Base-by-base conservation (phyloP, 2,329 filamentous ascomycete species). In the Cordyceps militaris region DNA sequence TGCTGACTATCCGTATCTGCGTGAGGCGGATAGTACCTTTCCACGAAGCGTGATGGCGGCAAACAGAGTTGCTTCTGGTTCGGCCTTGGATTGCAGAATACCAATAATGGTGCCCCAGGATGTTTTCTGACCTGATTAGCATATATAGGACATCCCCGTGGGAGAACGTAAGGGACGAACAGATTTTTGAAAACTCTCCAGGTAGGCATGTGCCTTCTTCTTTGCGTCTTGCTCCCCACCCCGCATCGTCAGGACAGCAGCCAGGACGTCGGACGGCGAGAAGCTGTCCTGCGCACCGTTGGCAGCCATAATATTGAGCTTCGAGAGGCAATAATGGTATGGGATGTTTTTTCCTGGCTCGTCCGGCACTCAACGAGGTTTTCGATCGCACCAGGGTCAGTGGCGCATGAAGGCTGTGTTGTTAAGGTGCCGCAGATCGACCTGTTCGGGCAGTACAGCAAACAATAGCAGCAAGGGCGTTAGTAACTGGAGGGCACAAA, bases 131-230 rank as follows among this genome's bases (percentile, higher is more conserved):
- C 63, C n/a, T 42, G 30, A 44, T 21, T 28, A 34, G 66, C 50
- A 69, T 63, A 42, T 59, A 50, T n/a, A 23, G 13, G 21, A 11
- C 34, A 19, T 23, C 19, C 40, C 24, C 21, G 10, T 21, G 21
- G 9, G 24, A 23, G 7, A 14, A 44, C 30, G 8, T 21, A n/a
- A 14, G 40, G 2, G 13, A 67, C 73, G 57, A 74, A 96, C 93
- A 73, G 94, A 97, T 84, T 99, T 99, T 82, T 99, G 94, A 75
- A 97, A 99, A 66, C 85, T 86, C 75, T 96, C 89, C 60, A 99
- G 80, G 71, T 87, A 99, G 70, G 93, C 86, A 70, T 97, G 92
- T 60, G 91, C 92, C 73, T 91, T 88, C 71, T 88, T 87, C 79
- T 97, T 97, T 69, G 89, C 84, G 63, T 87, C 82, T 68, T 88